Conservation (phyloP, 768 basidiomycete genomes). For the Imleria badia region DNA sequence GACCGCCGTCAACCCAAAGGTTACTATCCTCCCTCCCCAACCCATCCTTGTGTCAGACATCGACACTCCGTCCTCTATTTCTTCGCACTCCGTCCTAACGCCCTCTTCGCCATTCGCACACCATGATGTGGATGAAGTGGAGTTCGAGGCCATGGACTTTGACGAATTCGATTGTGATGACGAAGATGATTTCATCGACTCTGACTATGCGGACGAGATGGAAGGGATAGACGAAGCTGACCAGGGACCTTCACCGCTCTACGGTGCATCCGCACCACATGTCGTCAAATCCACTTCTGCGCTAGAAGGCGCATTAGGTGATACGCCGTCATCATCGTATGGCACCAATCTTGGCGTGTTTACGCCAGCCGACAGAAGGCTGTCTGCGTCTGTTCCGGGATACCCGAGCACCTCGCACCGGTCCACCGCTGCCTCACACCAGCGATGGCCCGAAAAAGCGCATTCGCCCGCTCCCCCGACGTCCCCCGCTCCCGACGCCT, state of each 20-base stretch:
- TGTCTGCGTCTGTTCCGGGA: constrained; percentile 34
- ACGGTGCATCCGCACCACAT: constrained; percentile 23
- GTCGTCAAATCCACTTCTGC: constrained; percentile 33
- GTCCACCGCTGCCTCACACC: constrained; percentile 6
- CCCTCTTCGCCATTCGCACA: constrained; percentile 31
- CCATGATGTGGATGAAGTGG: constrained; percentile 8
- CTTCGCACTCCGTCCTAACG: constrained; percentile 33
- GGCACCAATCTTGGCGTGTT: constrained; percentile 3
- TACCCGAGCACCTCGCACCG: constrained; percentile 28
- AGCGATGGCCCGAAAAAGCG: constrained; percentile 19
- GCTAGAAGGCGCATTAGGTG: constrained; percentile 32
- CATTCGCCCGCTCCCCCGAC: constrained; percentile 9
- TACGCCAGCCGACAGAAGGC: constrained; percentile 26
- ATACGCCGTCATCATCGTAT: constrained; percentile 16
- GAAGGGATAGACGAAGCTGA: constrained; percentile 26
- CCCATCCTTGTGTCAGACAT: constrained; percentile 25
- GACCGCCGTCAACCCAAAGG: constrained; percentile 27
- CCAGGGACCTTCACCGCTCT: constrained; percentile 14
- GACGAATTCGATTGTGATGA: constrained; percentile 36
- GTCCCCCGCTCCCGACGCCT: constrained; percentile 3
- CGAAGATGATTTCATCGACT: constrained; percentile 31
- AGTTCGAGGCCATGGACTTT: constrained; percentile 24
- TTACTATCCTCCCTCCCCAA: constrained; percentile 26
- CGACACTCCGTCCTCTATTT: constrained; percentile 32
- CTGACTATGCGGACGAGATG: constrained; percentile 35